These are phyloP conservation scores for Nyssa sinensis DNA, from an alignment of 148 eudicot genomes.

Conservation along the genomic window DNA sequence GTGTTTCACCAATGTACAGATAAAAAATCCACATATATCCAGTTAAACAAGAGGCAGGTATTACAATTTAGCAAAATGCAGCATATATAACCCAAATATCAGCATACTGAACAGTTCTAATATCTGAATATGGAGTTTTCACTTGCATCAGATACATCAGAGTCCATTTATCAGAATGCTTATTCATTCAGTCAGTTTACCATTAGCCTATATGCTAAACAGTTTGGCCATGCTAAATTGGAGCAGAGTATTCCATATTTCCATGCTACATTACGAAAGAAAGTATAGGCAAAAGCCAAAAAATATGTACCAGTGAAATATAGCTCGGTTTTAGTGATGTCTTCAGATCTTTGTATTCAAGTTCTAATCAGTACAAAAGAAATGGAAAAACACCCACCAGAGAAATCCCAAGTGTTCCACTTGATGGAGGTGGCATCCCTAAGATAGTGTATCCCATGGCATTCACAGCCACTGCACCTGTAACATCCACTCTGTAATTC, in stretches of 20 bases:
- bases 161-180: too few species aligned
- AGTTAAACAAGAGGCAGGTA: not conserved
- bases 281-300: too few species aligned
- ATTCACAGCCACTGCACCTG: conserved; percentile 52
- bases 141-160: too few species aligned
- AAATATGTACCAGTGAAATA: too few species aligned
- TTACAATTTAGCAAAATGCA: not conserved
- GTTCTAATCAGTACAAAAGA: not conserved
- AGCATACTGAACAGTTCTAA: not conserved
- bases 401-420: conserved; percentile 83
- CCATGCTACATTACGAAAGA: too few species aligned
- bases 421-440: conserved; percentile 97
- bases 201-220: too few species aligned
- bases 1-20: conserved; percentile 17
- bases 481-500: conserved; percentile 55
- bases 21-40: not conserved
- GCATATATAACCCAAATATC: not conserved
- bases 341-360: too few species aligned
- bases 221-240: too few species aligned
- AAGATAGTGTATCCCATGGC: conserved; percentile 67
- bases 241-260: too few species aligned
- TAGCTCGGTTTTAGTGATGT: too few species aligned
- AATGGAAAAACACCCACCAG: conserved; percentile 48
- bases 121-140: not conserved
- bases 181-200: not conserved